Conservation (phyloP, 768 basidiomycete genomes). For the Suillus tomentosus region DNA sequence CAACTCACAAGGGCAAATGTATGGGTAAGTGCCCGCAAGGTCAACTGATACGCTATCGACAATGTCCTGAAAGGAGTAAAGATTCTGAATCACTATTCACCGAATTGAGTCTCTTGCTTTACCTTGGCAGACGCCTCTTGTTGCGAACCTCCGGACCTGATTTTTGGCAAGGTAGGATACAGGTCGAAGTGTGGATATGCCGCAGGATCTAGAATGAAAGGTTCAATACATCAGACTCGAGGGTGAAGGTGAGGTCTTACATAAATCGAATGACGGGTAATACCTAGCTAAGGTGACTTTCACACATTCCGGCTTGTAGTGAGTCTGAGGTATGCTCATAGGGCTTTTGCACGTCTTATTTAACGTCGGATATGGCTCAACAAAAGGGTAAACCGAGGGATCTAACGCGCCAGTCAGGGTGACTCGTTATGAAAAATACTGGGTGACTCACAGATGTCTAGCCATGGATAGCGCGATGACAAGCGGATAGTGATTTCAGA, state of each 20-base stretch:
- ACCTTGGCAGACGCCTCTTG: background rate
- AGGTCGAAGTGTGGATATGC: conserved; percentile 41
- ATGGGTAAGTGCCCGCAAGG: conserved; percentile 7
- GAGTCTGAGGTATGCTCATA: conserved; percentile 5
- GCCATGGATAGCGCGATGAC: conserved; percentile 23
- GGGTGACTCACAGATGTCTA: conserved; percentile 27
- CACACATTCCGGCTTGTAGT: background rate
- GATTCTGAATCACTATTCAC: background rate
- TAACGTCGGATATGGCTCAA: conserved; percentile 17
- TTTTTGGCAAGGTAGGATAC: conserved; percentile 16
- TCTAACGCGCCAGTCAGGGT: conserved; percentile 14
- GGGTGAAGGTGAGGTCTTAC: conserved; percentile 17
- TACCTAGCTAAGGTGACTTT: conserved; percentile 8
- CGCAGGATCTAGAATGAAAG: conserved; percentile 24
- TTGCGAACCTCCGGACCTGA: background rate
- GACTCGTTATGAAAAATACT: background rate
- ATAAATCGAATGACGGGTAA: conserved; percentile 27
- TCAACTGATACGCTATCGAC: conserved; percentile 5
- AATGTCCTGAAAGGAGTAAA: background rate
- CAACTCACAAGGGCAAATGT: conserved; percentile 13
- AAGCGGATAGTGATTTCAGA: conserved; percentile 2
- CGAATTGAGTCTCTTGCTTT: background rate
- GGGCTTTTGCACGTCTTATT: conserved; percentile 3
- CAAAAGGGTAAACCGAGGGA: conserved; percentile 20
- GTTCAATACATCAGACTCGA: conserved; percentile 2